Evolutionary conservation across 2,329 filamentous ascomycete species (phyloP), one percentile per base, ranked within the genome.

Genomic region (Epichloe typhina): DNA sequence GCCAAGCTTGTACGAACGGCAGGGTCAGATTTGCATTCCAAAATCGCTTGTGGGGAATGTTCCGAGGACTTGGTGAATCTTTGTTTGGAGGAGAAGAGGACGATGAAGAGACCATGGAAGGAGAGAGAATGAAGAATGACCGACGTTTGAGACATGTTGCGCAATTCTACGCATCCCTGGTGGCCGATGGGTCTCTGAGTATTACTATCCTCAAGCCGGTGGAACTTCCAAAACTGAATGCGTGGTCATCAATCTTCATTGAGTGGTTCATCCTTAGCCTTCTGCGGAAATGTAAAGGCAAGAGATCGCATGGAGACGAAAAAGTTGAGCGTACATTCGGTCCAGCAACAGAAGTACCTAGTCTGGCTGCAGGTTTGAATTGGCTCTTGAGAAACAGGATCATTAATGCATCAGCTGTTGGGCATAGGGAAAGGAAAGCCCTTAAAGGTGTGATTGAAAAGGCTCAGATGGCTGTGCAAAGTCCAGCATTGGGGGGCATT

Each of bases 11-110:
- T 61, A 73, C 73, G 3, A 86, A 90, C 53, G 81, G 81, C 57
- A 81, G 82, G 58, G 76, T 94, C 57, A 80, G 82, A 54, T 91
- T 91, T 69, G 83, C 87, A 1, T 94, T 97, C 62, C 87, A 93
- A 62, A 89, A 91, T 59, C 80, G 84, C 7, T 72, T 97, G 1
- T 95, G 90, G 83, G 88, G 86, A 58, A 73, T 91, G 9, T 94
- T 96, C 67, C 83, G 85, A 59, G 77, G 81, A 37, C 79, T 96
- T 67, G 91, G 89, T n/a, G 90, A 95, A 66, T 79, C 77, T 2
- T 77, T 86, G 37, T 84, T 86, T 43, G 82, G 80, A 5, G 81
- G 82, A 39, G 77, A 76, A 15, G 72, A 74, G 3, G 79, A 82
- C 5, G 77, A 80, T 2, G 77, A 78, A 9, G 70, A 71, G 23